These are phyloP conservation scores for Saitoella complicata DNA, from an alignment of 805 yeast species.

Conservation along the genomic window DNA sequence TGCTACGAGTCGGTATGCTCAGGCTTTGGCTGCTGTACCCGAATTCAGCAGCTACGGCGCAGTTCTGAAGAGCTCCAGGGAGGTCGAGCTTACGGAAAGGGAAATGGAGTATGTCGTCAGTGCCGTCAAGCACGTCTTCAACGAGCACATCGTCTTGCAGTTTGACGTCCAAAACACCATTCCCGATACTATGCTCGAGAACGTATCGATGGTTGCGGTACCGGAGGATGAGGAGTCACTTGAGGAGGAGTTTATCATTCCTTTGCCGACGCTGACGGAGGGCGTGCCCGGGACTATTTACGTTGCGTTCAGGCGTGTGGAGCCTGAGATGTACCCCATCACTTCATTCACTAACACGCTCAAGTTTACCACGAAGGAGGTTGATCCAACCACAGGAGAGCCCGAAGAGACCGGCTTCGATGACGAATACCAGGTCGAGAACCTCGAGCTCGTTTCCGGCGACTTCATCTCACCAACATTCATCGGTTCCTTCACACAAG, in stretches of 20 bases:
- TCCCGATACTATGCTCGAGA: slow-evolving; percentile 56
- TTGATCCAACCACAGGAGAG: slow-evolving; percentile 55
- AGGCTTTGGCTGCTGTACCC: slow-evolving; percentile 52
- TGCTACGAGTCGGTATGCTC: slow-evolving; percentile 30
- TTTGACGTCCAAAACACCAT: slow-evolving; percentile 74
- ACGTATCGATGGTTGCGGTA: slow-evolving; percentile 46
- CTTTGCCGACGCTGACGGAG: slow-evolving; percentile 59
- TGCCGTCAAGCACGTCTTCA: slow-evolving; percentile 70
- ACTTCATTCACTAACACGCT: slow-evolving; percentile 47
- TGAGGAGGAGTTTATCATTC: slow-evolving; percentile 61
- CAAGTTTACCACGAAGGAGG: slow-evolving; percentile 62
- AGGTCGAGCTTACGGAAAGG: slow-evolving; percentile 61
- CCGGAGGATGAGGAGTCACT: slow-evolving; percentile 33
- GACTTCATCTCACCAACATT: slow-evolving; percentile 69
- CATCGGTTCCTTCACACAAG: slow-evolving; percentile 55
- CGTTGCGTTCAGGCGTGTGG: slow-evolving; percentile 55
- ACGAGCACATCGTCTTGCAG: slow-evolving; percentile 57
- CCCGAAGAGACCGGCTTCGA: slow-evolving; percentile 70
- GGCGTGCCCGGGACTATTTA: slow-evolving; percentile 57
- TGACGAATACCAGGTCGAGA: slow-evolving; percentile 86
- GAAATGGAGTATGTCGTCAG: slow-evolving; percentile 87
- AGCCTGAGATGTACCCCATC: slow-evolving; percentile 22
- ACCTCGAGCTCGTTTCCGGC: slow-evolving; percentile 55
- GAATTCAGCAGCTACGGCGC: slow-evolving; percentile 62
- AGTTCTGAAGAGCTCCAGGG: slow-evolving; percentile 49